Conservation (phyloP, 2,329 filamentous ascomycete species). For the Stylonectria norvegica region DNA sequence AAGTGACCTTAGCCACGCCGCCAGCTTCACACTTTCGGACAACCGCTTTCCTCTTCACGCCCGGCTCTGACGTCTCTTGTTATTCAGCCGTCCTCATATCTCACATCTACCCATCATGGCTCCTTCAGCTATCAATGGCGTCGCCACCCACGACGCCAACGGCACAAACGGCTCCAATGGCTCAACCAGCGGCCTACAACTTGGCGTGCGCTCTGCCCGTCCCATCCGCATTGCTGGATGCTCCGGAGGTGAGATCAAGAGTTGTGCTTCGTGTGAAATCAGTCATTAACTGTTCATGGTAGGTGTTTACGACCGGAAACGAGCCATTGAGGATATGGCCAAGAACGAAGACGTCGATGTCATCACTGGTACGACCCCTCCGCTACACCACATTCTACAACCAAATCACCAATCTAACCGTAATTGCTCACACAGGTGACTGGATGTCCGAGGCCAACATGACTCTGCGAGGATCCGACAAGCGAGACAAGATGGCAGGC, state of each 20-base stretch:
- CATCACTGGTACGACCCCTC: slow-evolving; percentile 15
- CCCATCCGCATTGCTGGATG: slow-evolving; percentile 29
- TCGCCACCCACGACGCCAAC: no score
- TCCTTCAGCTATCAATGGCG: slow-evolving; percentile 15
- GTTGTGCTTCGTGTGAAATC: no score
- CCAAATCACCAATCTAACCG: not conserved
- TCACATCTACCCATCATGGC: slow-evolving; percentile 15
- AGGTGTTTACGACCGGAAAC: slow-evolving; percentile 37
- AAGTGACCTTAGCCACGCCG: no score
- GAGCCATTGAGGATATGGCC: slow-evolving; percentile 25
- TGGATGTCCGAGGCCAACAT: slow-evolving; percentile 33
- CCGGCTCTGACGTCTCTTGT: no score
- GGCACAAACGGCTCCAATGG: slow-evolving; percentile 9
- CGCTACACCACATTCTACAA: not conserved
- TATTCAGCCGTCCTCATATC: no score
- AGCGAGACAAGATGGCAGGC: slow-evolving; percentile 22
- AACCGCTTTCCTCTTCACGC: no score
- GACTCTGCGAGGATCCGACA: slow-evolving; percentile 29
- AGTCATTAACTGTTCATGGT: not conserved
- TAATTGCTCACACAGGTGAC: slow-evolving; percentile 27
- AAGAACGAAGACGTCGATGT: slow-evolving; percentile 28
- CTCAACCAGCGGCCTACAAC: slow-evolving; percentile 5
- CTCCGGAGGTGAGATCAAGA: slow-evolving; percentile 21
- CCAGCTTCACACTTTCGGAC: no score
- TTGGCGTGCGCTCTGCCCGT: slow-evolving; percentile 16